Evolutionary conservation across 495 filamentous ascomycete genomes (phyloP), one percentile per base, ranked within the genome.

Genomic region (Aspergillus avenaceus): DNA sequence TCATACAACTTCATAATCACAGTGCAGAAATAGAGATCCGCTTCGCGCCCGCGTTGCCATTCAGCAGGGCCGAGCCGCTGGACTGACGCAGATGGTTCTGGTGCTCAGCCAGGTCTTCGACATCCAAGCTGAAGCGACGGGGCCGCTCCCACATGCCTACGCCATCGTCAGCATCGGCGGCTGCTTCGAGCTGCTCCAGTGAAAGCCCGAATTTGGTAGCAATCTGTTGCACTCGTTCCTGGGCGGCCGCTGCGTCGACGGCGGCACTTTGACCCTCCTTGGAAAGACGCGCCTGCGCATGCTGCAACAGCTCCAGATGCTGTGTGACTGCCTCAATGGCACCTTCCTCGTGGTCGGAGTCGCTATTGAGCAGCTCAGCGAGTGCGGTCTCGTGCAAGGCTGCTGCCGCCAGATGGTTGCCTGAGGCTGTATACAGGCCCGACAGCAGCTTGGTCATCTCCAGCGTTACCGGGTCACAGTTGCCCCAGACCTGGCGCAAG

Each of bases 381-480:
- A 85, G 66, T 2, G 79, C 73, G 3, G 71, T 69, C 48, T 81
- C 78, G 65, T 84, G 81, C 31, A 85, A 60, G 2, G 69, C 62
- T 18, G 73, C 74, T 0, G 79, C 76, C 12, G 80, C 73, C 11
- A 73, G 66, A 53, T 79, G 60, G 34, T 78, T 72, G 0, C 68
- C 65, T 3, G 74, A 74, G 2, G 66, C 67, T 2, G 77, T 75
- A 52, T 77, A 81, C 13, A 85, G 67, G 0, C 69, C 69, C 0
- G 80, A 78, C 0, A 85, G 73, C 32, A 84, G 72, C 50, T 76
- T 70, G 24, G 69, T 73, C 72, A 83, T 79, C 8, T 77, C 70
- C 19, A 84, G 63, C 0, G 81, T 75, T 16, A 79, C 72, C 5
- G 62, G 62, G 54, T 85, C 78, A 4, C 77, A 69, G 21, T 73